Percentiles rank a stretch among this genome's conserved stretches.
Conservation (phyloP, 2,329 filamentous ascomycete genomes). For the Sporothrix pallida region DNA sequence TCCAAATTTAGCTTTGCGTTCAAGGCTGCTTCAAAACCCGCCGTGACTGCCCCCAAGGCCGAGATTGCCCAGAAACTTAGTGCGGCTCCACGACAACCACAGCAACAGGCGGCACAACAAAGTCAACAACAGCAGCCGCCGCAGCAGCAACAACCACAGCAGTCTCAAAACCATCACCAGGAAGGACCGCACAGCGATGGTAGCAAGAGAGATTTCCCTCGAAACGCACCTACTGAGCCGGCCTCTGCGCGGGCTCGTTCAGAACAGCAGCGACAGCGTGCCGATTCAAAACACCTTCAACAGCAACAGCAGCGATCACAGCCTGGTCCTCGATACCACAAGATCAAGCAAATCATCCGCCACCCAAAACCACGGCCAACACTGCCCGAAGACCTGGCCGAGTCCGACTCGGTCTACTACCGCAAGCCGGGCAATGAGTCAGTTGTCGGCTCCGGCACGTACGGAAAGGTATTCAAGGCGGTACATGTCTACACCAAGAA, state of each 20-base stretch:
- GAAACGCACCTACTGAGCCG: constrained; percentile 59
- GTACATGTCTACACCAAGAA: constrained; percentile 88
- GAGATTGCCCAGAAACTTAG: constrained; percentile 74
- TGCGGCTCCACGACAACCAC: constrained; percentile 55
- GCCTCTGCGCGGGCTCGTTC: constrained; percentile 53
- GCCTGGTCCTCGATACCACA: constrained; percentile 58
- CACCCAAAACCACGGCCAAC: constrained; percentile 73
- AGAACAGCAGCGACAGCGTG: constrained; percentile 37
- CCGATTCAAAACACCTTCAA: constrained; percentile 30
- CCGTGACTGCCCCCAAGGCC: constrained; percentile 63
- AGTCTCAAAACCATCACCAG: constrained; percentile 5
- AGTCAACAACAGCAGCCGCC: constrained; percentile 40
- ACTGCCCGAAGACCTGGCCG: constrained; percentile 72
- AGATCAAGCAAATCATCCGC: constrained; percentile 71
- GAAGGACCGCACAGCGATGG: constrained; percentile 42
- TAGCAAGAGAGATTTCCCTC: constrained; percentile 53
- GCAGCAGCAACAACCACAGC: constrained; percentile 37
- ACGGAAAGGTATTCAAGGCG: constrained; percentile 95
- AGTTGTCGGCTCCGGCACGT: constrained; percentile 92
- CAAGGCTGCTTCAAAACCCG: constrained; percentile 71
- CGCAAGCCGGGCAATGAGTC: constrained; percentile 97
- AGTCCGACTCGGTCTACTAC: constrained; percentile 89
- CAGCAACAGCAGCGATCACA: constrained; percentile 44
- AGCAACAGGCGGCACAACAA: constrained; percentile 24
- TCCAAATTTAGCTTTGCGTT: constrained; percentile 92